Conservation (phyloP, 352 stramenopile genomes). For the Phytophthora agathidicida region DNA sequence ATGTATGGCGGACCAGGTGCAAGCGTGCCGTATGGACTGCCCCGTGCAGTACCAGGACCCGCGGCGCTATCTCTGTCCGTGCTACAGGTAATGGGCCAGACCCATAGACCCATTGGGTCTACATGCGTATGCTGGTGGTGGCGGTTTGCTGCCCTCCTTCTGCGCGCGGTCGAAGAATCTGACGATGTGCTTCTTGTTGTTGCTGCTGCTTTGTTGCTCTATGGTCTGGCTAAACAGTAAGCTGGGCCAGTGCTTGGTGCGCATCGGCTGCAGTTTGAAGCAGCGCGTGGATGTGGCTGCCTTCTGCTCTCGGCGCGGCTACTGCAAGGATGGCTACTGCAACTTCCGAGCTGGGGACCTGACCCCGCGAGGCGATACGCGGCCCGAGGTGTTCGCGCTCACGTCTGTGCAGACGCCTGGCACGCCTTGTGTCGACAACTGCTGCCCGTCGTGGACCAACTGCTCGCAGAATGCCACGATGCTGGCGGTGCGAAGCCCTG, state of each 20-base stretch:
- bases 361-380: conserved; percentile 54
- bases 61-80: conserved; percentile 62
- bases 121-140: neutral
- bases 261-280: conserved; percentile 66
- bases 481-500: conserved; percentile 42
- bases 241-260: conserved; percentile 63
- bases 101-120: no score
- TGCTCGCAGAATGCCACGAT: conserved; percentile 62
- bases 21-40: conserved; percentile 59
- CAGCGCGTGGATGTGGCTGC: conserved; percentile 68
- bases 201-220: no score
- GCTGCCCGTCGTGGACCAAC: conserved; percentile 45
- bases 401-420: conserved; percentile 55
- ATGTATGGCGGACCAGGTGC: conserved; percentile 49
- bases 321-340: conserved; percentile 86
- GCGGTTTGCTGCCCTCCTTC: conserved; percentile 2
- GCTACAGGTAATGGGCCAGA: conserved; percentile 75
- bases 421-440: conserved; percentile 72
- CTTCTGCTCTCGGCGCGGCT: conserved; percentile 75
- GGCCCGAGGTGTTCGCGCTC: conserved; percentile 65
- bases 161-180: conserved; percentile 4
- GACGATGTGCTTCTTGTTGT: conserved; percentile 12
- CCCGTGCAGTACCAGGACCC: conserved; percentile 63
- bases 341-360: conserved; percentile 65
- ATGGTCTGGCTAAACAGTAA: conserved; percentile 61